Evolutionary conservation across 805 yeast genomes (phyloP).

Genomic region (Candida parachauliodes): DNA sequence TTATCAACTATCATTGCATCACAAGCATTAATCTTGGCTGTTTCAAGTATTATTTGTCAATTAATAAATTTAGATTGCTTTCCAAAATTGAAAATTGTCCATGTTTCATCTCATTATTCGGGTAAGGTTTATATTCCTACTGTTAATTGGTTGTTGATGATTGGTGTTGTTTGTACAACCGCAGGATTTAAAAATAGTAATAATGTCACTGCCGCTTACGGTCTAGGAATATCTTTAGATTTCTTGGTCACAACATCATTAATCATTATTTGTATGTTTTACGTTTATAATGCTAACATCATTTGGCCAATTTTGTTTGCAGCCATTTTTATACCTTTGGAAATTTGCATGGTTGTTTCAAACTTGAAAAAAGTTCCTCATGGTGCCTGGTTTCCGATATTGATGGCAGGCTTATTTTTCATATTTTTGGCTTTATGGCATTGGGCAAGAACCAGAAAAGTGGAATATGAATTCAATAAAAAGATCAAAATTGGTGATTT

Average conservation of each 20-base stretch:
- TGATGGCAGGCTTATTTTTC: slow-evolving; percentile 38
- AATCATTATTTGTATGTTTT: slow-evolving; percentile 41
- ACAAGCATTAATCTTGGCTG: slow-evolving; percentile 57
- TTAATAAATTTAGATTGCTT: slow-evolving; percentile 52
- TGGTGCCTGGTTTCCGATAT: slow-evolving; percentile 62
- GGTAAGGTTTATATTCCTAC: slow-evolving; percentile 54
- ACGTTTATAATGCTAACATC: slow-evolving; percentile 40
- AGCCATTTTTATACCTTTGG: slow-evolving; percentile 44
- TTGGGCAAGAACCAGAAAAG: slow-evolving; percentile 41
- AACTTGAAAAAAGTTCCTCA: slow-evolving; percentile 50
- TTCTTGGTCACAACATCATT: slow-evolving; percentile 49
- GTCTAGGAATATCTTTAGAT: slow-evolving; percentile 55
- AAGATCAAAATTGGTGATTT: slow-evolving; percentile 34
- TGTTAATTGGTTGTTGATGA: slow-evolving; percentile 48
- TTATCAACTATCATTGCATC: slow-evolving; percentile 57
- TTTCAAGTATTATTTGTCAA: slow-evolving; percentile 50
- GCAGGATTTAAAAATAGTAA: slow-evolving; percentile 50
- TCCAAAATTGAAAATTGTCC: slow-evolving; percentile 45
- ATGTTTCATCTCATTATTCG: slow-evolving; percentile 40
- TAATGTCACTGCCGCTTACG: slow-evolving; percentile 57
- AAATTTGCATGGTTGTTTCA: slow-evolving; percentile 42
- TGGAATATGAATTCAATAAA: slow-evolving; percentile 32
- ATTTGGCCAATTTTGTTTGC: slow-evolving; percentile 32
- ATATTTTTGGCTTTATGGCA: slow-evolving; percentile 45
- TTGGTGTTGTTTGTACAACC: slow-evolving; percentile 47